phyloP scores from a whole-genome alignment of 495 filamentous ascomycete genomes.

The Lophium mytilinum region DNA sequence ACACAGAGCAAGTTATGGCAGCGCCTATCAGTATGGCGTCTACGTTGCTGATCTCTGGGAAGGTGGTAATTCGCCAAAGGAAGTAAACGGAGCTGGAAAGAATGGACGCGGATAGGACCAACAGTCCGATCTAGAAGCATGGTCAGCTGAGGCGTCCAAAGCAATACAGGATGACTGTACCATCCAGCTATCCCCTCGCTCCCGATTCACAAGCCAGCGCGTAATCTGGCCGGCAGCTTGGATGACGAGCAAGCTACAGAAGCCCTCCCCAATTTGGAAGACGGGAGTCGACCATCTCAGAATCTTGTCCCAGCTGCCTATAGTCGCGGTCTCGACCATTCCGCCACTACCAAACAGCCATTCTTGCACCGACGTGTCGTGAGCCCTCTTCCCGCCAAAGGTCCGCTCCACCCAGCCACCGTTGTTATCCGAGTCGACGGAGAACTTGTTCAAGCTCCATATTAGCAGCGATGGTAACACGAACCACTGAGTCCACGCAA shows the following conservation, averaged over 20 bases:
- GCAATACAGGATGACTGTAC: slow-evolving; percentile 40
- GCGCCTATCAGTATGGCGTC: slow-evolving; percentile 90
- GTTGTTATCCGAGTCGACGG: slow-evolving; percentile 67
- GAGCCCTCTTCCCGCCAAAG: slow-evolving; percentile 58
- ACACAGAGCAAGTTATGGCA: slow-evolving; percentile 81
- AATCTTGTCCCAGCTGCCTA: slow-evolving; percentile 84
- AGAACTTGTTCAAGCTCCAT: slow-evolving; percentile 90
- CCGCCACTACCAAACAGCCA: slow-evolving; percentile 82
- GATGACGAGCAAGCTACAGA: slow-evolving; percentile 92
- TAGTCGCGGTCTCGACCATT: slow-evolving; percentile 63
- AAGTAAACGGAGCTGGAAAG: slow-evolving; percentile 95
- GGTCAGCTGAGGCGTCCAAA: slow-evolving; percentile 26
- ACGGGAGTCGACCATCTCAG: slow-evolving; percentile 89
- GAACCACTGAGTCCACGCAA: slow-evolving; percentile 71
- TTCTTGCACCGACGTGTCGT: slow-evolving; percentile 56
- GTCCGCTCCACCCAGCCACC: slow-evolving; percentile 73
- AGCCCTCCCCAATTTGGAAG: slow-evolving; percentile 91
- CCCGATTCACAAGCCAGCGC: slow-evolving; percentile 87
- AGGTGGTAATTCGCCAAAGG: slow-evolving; percentile 86
- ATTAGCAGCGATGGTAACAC: slow-evolving; percentile 79
- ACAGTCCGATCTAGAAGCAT: slow-evolving; percentile 62
- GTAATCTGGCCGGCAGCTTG: slow-evolving; percentile 91
- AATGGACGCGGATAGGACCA: slow-evolving; percentile 79
- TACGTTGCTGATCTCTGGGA: slow-evolving; percentile 87
- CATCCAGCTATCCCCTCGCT: slow-evolving; percentile 94